phyloP scores from a whole-genome alignment of 1,284 basidiomycete genomes.

The Athelia sp. region DNA sequence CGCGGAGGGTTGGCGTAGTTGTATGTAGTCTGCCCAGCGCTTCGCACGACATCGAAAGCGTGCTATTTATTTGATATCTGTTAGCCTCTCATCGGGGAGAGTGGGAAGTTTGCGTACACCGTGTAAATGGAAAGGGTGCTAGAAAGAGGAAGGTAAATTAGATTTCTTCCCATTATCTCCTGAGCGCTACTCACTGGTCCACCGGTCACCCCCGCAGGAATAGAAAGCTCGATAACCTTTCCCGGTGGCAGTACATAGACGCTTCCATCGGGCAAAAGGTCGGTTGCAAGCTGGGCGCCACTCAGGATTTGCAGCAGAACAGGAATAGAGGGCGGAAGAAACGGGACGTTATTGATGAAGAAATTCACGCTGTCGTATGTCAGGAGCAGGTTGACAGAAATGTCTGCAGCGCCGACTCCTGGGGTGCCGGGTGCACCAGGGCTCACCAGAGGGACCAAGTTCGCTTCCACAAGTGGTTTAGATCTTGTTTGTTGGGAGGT shows the following conservation, averaged over 20 bases:
- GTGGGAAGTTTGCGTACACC: too few relatives aligned
- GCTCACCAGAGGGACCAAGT: slow-evolving; percentile 22
- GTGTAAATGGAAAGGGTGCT: slow-evolving; percentile 39
- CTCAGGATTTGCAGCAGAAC: too few relatives aligned
- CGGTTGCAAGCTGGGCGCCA: too few relatives aligned
- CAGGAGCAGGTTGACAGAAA: slow-evolving; percentile 24
- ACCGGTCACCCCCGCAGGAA: slow-evolving; percentile 27
- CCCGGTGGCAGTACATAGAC: too few relatives aligned
- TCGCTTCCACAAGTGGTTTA: slow-evolving; percentile 28
- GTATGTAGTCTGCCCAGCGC: too few relatives aligned
- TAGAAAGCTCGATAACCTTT: too few relatives aligned
- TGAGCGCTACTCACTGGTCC: slow-evolving; percentile 27
- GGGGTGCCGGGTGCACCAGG: slow-evolving; percentile 28
- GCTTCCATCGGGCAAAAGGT: too few relatives aligned
- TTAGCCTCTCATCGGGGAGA: too few relatives aligned
- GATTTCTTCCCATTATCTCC: slow-evolving; percentile 1
- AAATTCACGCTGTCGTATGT: slow-evolving; percentile 18
- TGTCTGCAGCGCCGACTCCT: slow-evolving; percentile 29
- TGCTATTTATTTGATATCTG: too few relatives aligned
- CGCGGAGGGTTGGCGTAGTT: slow-evolving; percentile 37
- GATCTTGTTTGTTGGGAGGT: slow-evolving; percentile 5
- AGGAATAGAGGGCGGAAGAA: slow-evolving; percentile 34
- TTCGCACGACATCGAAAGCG: too few relatives aligned
- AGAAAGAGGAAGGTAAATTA: slow-evolving; percentile 4
- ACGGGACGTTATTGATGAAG: slow-evolving; percentile 30